Evolutionary conservation across 1,284 basidiomycete genomes (phyloP), one percentile per base, ranked within the genome.

Genomic region (Porphyrellus sp.): DNA sequence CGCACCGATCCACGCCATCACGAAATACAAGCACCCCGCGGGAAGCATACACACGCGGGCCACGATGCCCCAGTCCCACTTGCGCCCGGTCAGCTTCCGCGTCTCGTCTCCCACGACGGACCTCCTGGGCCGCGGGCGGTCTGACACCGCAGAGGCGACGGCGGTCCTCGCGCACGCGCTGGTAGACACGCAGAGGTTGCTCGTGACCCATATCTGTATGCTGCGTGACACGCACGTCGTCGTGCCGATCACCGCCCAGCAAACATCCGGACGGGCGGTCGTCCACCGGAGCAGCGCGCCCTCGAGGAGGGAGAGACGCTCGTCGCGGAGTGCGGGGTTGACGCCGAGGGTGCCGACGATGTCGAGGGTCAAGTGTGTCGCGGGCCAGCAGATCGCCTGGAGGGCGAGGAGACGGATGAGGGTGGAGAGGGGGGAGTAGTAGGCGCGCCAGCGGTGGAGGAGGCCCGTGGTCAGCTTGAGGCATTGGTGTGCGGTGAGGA

Each of bases 381-480:
- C 85, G 3, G 90, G 89, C 91, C 91, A 93, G 68, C 90, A 89
- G 54, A 93, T 91, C 8, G 88, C 86, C 70, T 93, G 91, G 2
- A 93, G 74, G 0, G 86, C 89, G 42, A 93, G 77, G 3, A 93
- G 81, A 11, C 91, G 83, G 61, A 93, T 88, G 49, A 93, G 80
- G 4, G 91, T 89, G 2, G 91, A 78, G 24, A 90, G 71, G 1
- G 89, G 85, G 0, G 87, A 79, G 62, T 93, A 93, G 70, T 93
- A 92, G 0, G 86, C 77, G 34, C 82, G 77, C 91, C 91, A 93
- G 39, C 91, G 82, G 18, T 81, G 81, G 34, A 92, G 74, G 1
- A 93, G 80, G 20, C 91, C 88, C 0, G 89, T 90, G 5, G 91
- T 89, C 8, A 93, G 75, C 35, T 77, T 74, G 42, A 91, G 80